A percentile compares a stretch with the other conserved stretches of the same genome.
Conservation (phyloP, 768 basidiomycete species). For the Chalciporus sphaerocephalus region DNA sequence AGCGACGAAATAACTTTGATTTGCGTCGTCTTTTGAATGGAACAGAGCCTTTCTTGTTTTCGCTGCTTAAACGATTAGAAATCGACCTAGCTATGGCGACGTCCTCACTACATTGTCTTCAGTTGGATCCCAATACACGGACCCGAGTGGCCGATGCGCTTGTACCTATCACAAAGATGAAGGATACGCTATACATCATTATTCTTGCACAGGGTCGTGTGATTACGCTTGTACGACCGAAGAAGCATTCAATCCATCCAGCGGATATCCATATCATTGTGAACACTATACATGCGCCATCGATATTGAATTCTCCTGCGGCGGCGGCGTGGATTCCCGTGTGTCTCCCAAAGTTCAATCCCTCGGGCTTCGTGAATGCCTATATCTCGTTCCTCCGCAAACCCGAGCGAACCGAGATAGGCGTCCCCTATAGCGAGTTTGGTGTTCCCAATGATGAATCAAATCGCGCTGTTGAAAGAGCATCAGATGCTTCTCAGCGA, state of each 20-base stretch:
- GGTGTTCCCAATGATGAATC: constrained; percentile 1
- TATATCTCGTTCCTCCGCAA: constrained; percentile 72
- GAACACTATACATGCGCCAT: constrained; percentile 83
- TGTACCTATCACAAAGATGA: constrained; percentile 77
- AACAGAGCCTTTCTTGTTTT: constrained; percentile 74
- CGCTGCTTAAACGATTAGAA: constrained; percentile 67
- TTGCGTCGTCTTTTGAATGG: constrained; percentile 72
- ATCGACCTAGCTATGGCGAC: constrained; percentile 77
- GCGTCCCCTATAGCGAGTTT: background rate
- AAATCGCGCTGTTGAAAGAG: constrained; percentile 1
- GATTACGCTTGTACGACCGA: constrained; percentile 83
- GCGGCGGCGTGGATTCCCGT: constrained; percentile 92
- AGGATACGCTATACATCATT: constrained; percentile 90
- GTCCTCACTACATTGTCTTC: constrained; percentile 77
- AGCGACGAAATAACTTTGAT: constrained; percentile 89
- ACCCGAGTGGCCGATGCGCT: constrained; percentile 75
- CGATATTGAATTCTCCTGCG: constrained; percentile 70
- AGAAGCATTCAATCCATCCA: constrained; percentile 93
- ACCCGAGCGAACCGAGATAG: constrained; percentile 20
- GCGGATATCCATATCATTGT: constrained; percentile 90
- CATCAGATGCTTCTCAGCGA: constrained; percentile 4
- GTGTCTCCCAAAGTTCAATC: constrained; percentile 92
- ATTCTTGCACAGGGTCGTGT: constrained; percentile 76
- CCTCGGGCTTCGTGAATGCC: constrained; percentile 84
- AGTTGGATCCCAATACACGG: constrained; percentile 63